A percentile compares a stretch with the other conserved stretches of the same genome.
Conservation (phyloP, 2,329 filamentous ascomycete genomes). For the Phoma sp. region DNA sequence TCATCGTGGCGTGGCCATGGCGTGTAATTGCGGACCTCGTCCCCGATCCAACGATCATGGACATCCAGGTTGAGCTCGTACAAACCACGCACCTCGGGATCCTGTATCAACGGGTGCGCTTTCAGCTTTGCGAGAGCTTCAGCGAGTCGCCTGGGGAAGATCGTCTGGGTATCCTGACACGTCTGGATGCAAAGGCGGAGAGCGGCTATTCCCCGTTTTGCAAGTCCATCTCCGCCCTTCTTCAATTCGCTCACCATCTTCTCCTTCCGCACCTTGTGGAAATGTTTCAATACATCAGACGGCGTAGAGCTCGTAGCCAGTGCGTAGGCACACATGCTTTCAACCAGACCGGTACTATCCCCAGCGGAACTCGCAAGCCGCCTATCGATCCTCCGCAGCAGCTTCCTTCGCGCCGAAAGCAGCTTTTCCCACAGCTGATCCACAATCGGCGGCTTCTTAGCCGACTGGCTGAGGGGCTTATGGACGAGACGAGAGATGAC, state of each 20-base stretch:
- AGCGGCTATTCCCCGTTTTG: slow-evolving; percentile 65
- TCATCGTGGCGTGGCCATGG: slow-evolving; percentile 88
- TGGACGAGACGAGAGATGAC: slow-evolving; percentile 77
- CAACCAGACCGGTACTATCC: slow-evolving; percentile 62
- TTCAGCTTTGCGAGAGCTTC: slow-evolving; percentile 74
- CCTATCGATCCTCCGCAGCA: slow-evolving; percentile 69
- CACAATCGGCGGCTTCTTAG: slow-evolving; percentile 58
- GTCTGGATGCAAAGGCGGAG: slow-evolving; percentile 78
- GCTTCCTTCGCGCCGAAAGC: slow-evolving; percentile 65
- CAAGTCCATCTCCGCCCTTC: slow-evolving; percentile 51
- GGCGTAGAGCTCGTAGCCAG: slow-evolving; percentile 80
- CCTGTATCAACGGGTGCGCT: slow-evolving; percentile 72
- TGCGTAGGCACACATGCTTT: slow-evolving; percentile 81
- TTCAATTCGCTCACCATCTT: slow-evolving; percentile 70
- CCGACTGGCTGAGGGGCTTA: slow-evolving; percentile 69
- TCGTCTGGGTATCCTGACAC: slow-evolving; percentile 74
- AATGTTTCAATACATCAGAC: slow-evolving; percentile 78
- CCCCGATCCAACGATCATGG: slow-evolving; percentile 77
- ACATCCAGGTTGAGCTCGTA: slow-evolving; percentile 79
- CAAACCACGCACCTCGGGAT: slow-evolving; percentile 68
- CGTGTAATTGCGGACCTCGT: slow-evolving; percentile 83
- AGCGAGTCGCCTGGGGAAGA: slow-evolving; percentile 75
- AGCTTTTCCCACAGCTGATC: slow-evolving; percentile 70
- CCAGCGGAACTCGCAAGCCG: slow-evolving; percentile 47
- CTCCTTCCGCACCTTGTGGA: slow-evolving; percentile 74